Evolutionary conservation across 352 stramenopile species (phyloP).

Genomic region (Peronospora destructor): DNA sequence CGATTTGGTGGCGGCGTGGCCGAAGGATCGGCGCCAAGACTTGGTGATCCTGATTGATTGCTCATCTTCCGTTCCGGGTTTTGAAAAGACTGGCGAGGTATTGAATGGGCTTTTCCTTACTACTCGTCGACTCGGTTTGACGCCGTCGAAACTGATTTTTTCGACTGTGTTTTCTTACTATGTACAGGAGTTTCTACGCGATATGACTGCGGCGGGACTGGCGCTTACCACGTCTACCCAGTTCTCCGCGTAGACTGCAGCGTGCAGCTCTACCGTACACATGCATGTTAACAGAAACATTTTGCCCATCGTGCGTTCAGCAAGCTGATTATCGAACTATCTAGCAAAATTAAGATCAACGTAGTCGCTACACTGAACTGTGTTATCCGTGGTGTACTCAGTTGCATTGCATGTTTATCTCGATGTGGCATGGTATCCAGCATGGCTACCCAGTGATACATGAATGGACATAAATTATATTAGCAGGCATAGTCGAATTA

Average conservation of each 20-base stretch:
- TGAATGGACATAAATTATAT: neutral
- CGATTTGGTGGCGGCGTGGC: slow-evolving; percentile 86
- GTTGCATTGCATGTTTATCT: too few relatives aligned
- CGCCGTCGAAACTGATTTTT: slow-evolving; percentile 5
- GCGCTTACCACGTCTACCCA: slow-evolving; percentile 52
- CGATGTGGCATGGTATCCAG: slow-evolving; percentile 9
- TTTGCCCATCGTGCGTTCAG: neutral
- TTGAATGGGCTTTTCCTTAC: neutral
- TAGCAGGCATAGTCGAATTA: slow-evolving; percentile 25
- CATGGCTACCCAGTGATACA: neutral
- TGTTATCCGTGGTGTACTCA: neutral
- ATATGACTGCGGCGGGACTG: slow-evolving; percentile 56
- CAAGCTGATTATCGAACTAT: neutral
- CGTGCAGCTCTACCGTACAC: neutral
- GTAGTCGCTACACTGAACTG: slow-evolving; percentile 5
- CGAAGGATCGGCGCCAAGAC: slow-evolving; percentile 50
- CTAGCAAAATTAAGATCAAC: neutral
- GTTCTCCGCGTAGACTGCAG: slow-evolving; percentile 28
- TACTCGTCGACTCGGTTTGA: neutral
- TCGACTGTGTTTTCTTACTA: neutral
- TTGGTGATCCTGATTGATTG: slow-evolving; percentile 79
- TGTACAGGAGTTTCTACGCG: slow-evolving; percentile 46
- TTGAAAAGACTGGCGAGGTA: slow-evolving; percentile 62
- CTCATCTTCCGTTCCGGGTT: slow-evolving; percentile 60
- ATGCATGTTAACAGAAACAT: neutral